Evolutionary conservation across 129 eudicot species (phyloP), one percentile per base, ranked within the genome.

Genomic region (Pulicaria dysenterica): DNA sequence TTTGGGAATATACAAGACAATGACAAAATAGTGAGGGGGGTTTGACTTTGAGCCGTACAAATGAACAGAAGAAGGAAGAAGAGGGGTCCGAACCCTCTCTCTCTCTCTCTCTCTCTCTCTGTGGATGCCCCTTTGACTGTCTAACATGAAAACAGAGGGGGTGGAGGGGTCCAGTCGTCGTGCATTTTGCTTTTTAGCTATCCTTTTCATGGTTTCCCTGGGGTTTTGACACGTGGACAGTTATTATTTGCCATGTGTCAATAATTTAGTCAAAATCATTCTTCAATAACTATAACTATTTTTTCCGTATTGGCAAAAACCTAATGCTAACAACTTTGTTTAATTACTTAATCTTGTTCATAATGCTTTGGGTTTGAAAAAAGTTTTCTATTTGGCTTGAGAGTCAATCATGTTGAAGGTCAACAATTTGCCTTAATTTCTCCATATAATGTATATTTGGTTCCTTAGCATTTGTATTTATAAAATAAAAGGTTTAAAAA

Each of bases 61-160:
- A 42, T 11, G 65, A 36, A 59, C 15, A 17, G 34, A 3, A 31
- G 15, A n/a, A n/a, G n/a, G n/a, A n/a, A n/a, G 76, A 8, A 48
- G 69, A 58, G 49, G 61, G 77, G 51, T 54, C 67, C 77, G 40
- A 72, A 37, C 13, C 31, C 31, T 24, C 31, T 24, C 31, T 24
- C 31, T 24, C 31, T 24, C 31, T 24, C 31, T 24, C 31, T 24
- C n/a, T n/a, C n/a, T n/a, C n/a, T 19, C 70, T 41, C 81, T 70
- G 70, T 70, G 82, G 82, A 77, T 77, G 77, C 80, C 59, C 72
- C n/a, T n/a, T n/a, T 71, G 76, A 43, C 58, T 75, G 77, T 58
- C 31, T 24, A 24, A 77, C 72, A 70, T 70, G 77, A 70, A 71
- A 50, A 77, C 72, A 70, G 66, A 58, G 45, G 37, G 47, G 13